Evolutionary conservation across 371 early-diverging fungal species (phyloP), one percentile per base, ranked within the genome.

Genomic region (Mucor piriformis): DNA sequence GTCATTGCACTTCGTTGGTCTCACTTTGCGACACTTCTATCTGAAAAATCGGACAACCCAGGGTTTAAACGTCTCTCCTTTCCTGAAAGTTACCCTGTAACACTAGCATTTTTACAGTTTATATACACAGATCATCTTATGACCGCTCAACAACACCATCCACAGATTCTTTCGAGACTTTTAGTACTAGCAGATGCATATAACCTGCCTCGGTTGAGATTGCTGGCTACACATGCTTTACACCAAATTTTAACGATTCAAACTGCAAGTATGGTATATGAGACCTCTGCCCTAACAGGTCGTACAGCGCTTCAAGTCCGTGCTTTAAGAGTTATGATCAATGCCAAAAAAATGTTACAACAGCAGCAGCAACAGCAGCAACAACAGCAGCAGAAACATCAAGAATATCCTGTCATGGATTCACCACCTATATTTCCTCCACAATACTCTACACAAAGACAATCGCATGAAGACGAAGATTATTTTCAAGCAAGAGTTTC

Each of bases 121-220:
- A 64, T 91, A 46, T 90, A 92, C 61, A 90, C 92, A 0, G 89
- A 86, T 60, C 82, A 86, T 61, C 68, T 92, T n/a, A 83, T 89
- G 63, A 84, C 88, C 13, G 72, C 87, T 35, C 81, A 86, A 59
- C 81, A 79, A 58, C 78, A 86, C 59, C 74, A 83, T 27, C 63
- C 86, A 10, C 74, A 81, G 7, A 81, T 90, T 0, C 67, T 92
- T 6, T 84, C 88, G 25, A 86, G 88, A 46, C 70, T 92, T 4
- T 61, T 92, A 34, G 67, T 82, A 7, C 61, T 89, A 1, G 85
- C 89, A 2, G 85, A 86, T 54, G 80, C 83, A 63, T 89, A 88
- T 63, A 57, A 75, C 6, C 56, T 90, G 27, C 79, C 82, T 34
- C 67, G 82, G 16, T 68, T 92, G 15, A 71, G 80, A 8, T 73